A percentile compares a stretch with the other conserved stretches of the same genome.
Evolutionary conservation across 805 yeast genomes (phyloP).

Genomic region (Kluyveromyces lactis): DNA sequence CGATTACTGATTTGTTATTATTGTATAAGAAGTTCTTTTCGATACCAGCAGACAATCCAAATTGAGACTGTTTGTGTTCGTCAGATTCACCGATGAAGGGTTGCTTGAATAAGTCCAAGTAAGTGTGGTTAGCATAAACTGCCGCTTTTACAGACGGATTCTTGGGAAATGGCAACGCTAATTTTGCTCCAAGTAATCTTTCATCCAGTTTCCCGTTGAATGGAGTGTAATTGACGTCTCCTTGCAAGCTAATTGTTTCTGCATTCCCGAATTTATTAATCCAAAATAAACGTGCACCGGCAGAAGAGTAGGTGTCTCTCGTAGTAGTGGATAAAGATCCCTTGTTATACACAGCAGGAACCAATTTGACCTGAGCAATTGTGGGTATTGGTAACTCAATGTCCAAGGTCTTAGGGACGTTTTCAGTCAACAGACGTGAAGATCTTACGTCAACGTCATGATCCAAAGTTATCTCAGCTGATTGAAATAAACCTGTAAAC

Average conservation of each 20-base stretch:
- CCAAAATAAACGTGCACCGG: slow-evolving; percentile 30
- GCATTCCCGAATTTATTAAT: slow-evolving; percentile 53
- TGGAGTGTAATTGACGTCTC: slow-evolving; percentile 41
- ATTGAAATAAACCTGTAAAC: slow-evolving; percentile 39
- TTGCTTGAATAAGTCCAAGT: slow-evolving; percentile 26
- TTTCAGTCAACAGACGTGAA: slow-evolving; percentile 6
- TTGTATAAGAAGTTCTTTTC: slow-evolving; percentile 28
- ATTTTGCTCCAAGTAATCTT: slow-evolving; percentile 42
- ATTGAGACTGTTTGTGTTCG: slow-evolving; percentile 9
- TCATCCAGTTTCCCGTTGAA: slow-evolving; percentile 37
- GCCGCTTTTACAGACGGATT: slow-evolving; percentile 40
- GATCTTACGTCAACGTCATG: slow-evolving; percentile 25
- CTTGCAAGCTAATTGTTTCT: slow-evolving; percentile 39
- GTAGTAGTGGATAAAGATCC: slow-evolving; percentile 29
- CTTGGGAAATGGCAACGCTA: slow-evolving; percentile 37
- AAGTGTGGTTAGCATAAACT: slow-evolving; percentile 34
- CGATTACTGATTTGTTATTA: slow-evolving; percentile 14
- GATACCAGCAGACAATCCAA: slow-evolving; percentile 45
- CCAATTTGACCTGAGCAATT: slow-evolving; percentile 35
- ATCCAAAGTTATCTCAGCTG: slow-evolving; percentile 34
- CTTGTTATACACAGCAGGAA: slow-evolving; percentile 26
- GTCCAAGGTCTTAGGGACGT: slow-evolving; percentile 26
- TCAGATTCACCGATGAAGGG: slow-evolving; percentile 11
- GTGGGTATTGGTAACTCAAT: slow-evolving; percentile 37
- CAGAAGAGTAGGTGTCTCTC: slow-evolving; percentile 28